Conservation (phyloP, 2,329 filamentous ascomycete genomes). For the Lachnellula willkommii region DNA sequence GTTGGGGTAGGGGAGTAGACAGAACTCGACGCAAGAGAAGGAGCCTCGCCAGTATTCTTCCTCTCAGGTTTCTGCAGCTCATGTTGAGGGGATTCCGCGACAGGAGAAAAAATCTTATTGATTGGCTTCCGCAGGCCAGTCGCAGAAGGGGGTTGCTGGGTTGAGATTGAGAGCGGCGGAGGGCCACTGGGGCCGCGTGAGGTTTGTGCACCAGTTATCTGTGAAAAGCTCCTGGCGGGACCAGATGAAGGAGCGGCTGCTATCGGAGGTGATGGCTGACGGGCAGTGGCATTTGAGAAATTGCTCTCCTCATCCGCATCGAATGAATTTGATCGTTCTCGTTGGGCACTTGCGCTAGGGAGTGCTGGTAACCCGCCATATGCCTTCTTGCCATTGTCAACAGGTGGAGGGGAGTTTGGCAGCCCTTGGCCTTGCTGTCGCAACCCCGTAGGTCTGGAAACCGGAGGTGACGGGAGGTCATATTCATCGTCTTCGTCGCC, state of each 20-base stretch:
- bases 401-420: conserved; percentile 12
- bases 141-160: conserved; percentile 17
- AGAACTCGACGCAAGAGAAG: conserved; percentile 1
- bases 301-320: conserved; percentile 48
- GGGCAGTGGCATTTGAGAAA: conserved; percentile 36
- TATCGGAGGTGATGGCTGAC: conserved; percentile 17
- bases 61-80: conserved; percentile 9
- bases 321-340: conserved; percentile 43
- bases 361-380: conserved; percentile 30
- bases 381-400: conserved; percentile 21
- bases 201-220: conserved; percentile 22
- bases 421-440: conserved; percentile 38
- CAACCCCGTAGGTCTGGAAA: conserved; percentile 37
- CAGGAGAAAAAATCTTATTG: conserved; percentile 10
- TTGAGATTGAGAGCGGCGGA: conserved; percentile 22
- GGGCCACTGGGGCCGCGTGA: conserved; percentile 21
- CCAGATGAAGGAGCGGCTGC: conserved; percentile 3
- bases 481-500: conserved; percentile 61
- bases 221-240: conserved; percentile 29
- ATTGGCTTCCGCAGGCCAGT: conserved; percentile 20
- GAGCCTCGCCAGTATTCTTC: conserved; percentile 9
- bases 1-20: conserved; percentile 18
- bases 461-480: conserved; percentile 35
- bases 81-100: conserved; percentile 17
- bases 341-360: conserved; percentile 15